Evolutionary conservation across 208 protist genomes (phyloP), one percentile per base, ranked within the genome.

Genomic region (Trypanosoma avium): DNA sequence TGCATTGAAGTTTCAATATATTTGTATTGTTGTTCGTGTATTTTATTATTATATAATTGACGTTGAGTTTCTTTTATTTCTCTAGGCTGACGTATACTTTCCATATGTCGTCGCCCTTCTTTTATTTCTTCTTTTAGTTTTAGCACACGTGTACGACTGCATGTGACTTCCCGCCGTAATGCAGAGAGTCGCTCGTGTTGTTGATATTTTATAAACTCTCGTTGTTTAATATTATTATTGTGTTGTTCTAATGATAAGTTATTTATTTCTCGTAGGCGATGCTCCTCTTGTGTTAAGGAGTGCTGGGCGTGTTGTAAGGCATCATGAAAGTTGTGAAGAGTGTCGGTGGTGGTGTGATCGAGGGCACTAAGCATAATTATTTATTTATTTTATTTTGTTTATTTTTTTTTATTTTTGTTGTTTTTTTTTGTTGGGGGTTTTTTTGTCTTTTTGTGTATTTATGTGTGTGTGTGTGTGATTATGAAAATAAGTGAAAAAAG

Each of bases 301-400:
- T 57, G 17, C 57, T 84, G 74, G 13, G 78, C 67, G 40, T 73
- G 61, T 26, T 64, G 46, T 13, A 84, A 68, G 3, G 82, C 75
- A 26, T 67, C 62, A 29, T 54, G 35, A 60, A 88, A 88, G 70
- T 56, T 66, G 33, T 50, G 48, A 54, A 88, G 65, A 6, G 75
- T 68, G 47, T 75, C 82, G 3, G 33, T 65, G 52, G 78, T 36
- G 21, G 60, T 63, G 33, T 49, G 49, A 63, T 88, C 82, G 10
- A 70, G 61, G 9, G 57, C 58, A 12, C 49, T n/a, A 0, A 79
- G 70, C 77, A 88, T 88, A 13, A 5, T 38, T 10, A 38, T 49
- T 19, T 49, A 21, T 19, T 49, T 49, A 24, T 49, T 17, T 9
- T 49, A 21, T 13, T 38, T 38, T 10, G 5, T 10, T 38, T 38